Evolutionary conservation across 2,329 filamentous ascomycete genomes (phyloP).

Genomic region (Annulohypoxylon truncatum): DNA sequence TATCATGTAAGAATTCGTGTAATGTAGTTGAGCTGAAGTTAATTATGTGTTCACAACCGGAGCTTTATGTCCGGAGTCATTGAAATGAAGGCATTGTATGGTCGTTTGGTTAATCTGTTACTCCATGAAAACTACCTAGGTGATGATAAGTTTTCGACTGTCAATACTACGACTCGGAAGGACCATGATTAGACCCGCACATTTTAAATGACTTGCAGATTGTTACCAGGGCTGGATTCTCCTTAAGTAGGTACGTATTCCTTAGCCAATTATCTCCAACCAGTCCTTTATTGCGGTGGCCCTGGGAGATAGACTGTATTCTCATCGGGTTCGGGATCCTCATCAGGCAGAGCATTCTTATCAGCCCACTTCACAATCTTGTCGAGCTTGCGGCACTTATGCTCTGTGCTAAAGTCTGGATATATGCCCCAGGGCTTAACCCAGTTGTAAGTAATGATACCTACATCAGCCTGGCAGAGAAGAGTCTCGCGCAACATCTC

Average conservation of each 20-base stretch:
- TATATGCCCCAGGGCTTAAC: conserved; percentile 18
- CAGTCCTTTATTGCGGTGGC: conserved; percentile 5
- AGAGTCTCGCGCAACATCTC: conserved; percentile 16
- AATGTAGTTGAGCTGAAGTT: neutral
- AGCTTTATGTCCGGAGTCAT: neutral
- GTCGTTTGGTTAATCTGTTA: neutral
- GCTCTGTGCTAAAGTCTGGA: conserved; percentile 16
- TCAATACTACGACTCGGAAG: neutral
- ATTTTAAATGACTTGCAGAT: neutral
- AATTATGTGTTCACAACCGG: neutral
- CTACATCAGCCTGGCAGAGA: conserved; percentile 16
- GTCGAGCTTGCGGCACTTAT: conserved; percentile 23
- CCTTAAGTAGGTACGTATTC: neutral
- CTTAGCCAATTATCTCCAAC: neutral
- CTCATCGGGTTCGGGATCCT: conserved; percentile 18
- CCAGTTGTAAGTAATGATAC: conserved; percentile 25
- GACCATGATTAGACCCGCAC: neutral
- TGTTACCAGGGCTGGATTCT: neutral
- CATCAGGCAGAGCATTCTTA: conserved; percentile 10
- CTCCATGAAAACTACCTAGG: neutral
- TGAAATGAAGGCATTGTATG: neutral
- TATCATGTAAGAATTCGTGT: too few species aligned
- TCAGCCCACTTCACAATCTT: conserved; percentile 21
- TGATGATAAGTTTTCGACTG: neutral
- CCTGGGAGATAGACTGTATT: conserved; percentile 15